Base-by-base conservation (phyloP, 2,329 filamentous ascomycete genomes). In the Phialemoniopsis sp. region DNA sequence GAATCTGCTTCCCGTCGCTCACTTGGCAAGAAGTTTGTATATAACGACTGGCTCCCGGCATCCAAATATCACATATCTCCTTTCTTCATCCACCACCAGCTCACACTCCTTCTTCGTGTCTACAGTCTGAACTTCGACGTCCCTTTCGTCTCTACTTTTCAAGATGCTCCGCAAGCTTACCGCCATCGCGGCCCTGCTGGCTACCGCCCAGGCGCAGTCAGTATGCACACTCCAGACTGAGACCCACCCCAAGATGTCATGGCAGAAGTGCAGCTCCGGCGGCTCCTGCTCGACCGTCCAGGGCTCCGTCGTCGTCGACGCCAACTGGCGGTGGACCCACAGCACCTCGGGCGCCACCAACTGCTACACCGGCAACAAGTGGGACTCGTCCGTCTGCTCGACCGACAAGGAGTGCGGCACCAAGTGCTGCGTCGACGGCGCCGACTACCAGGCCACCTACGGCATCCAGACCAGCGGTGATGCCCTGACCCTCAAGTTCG, bases 311-410 rank as follows among this genome's bases (percentile, higher is more conserved):
- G 73, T 73, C 38, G 59, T 82, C 49, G 78, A 82, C 46, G 57
- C 76, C 51, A 81, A 80, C 63, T 81, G 76, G 76, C 71, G 78
- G 44, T 81, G 78, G 78, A 63, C 76, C 42, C 76, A 80, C 58
- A 55, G 55, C 14, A 56, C 60, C 37, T 48, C 54, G 5, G 62
- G 66, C 38, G 63, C 58, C 46, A 72, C 64, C 49, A 80, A 80
- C 63, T 79, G 75, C 64, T 79, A 78, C 59, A 67, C 60, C 5
- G 74, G 72, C 36, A 78, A 77, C 57, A 52, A 53, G 35, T 68
- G 70, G 57, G 67, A 73, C 46, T 61, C 57, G 3, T 49, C 55
- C 38, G 45, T 64, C 49, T 66, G 70, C 49, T 66, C 57, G 45
- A 54, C 62, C 8, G 57, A 64, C 45, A 60, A 64, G 44, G 51